Conservation (phyloP, 805 yeast genomes). For the Metschnikowia cubensis region DNA sequence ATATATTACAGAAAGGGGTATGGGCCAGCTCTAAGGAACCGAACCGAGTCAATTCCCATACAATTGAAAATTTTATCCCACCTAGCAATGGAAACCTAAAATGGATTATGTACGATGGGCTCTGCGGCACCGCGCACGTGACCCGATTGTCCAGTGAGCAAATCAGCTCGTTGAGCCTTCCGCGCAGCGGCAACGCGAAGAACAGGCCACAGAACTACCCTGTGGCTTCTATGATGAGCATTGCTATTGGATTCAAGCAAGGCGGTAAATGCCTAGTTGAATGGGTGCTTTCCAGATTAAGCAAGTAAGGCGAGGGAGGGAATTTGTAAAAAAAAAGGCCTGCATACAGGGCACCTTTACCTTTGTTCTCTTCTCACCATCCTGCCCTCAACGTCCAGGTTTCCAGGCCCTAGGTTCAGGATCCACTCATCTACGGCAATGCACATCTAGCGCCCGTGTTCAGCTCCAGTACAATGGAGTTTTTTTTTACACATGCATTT, state of each 20-base stretch:
- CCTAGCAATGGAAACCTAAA: too few species aligned
- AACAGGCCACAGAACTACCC: not conserved
- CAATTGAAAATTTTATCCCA: too few species aligned
- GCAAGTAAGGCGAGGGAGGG: not conserved
- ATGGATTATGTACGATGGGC: not conserved
- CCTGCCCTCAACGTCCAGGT: not conserved
- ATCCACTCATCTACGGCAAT: not conserved
- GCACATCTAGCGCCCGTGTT: not conserved
- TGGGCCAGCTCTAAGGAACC: too few species aligned
- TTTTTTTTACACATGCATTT: not conserved
- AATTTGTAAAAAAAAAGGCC: not conserved
- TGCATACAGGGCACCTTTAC: not conserved
- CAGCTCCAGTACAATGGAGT: not conserved
- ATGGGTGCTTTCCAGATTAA: not conserved
- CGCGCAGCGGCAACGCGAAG: constrained; percentile 2
- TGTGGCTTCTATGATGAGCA: not conserved
- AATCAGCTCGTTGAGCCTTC: not conserved
- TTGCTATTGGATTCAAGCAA: not conserved
- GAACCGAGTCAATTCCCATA: too few species aligned
- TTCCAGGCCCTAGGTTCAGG: not conserved
- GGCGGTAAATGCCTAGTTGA: not conserved
- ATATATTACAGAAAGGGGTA: too few species aligned
- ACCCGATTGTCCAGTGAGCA: not conserved
- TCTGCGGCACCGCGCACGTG: not conserved
- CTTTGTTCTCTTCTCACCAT: not conserved